Evolutionary conservation across 225 moss, liverwort and hornwort species (phyloP).

Genomic region (Bryum argenteum): DNA sequence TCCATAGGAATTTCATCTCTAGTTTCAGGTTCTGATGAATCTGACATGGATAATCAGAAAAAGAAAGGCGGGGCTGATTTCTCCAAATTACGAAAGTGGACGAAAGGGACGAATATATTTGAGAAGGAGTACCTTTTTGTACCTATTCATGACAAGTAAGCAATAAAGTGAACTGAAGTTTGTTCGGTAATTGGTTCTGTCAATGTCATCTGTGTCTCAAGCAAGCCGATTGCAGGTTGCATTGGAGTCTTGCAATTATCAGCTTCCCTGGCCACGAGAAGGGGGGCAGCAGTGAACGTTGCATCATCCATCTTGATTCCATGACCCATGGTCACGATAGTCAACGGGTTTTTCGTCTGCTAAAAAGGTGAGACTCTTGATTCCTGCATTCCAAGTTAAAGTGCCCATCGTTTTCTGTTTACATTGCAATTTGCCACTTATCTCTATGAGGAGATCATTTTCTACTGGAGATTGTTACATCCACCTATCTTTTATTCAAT

Average conservation of each 20-base stretch:
- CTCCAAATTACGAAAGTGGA: constrained; percentile 91
- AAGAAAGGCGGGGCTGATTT: constrained; percentile 68
- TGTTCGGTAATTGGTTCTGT: constrained; percentile 13
- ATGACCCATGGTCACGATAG: constrained; percentile 91
- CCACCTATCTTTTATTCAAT: not conserved
- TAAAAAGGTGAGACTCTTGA: constrained; percentile 55
- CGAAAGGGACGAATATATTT: constrained; percentile 87
- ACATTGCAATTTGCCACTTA: not conserved
- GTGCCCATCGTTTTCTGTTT: not conserved
- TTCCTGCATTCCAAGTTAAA: not conserved
- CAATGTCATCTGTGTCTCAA: constrained; percentile 25
- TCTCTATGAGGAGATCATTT: not conserved
- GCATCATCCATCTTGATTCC: constrained; percentile 91
- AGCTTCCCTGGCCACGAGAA: constrained; percentile 58
- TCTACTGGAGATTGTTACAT: not conserved
- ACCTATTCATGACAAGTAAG: constrained; percentile 97
- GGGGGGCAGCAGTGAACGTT: constrained; percentile 51
- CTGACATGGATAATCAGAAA: constrained; percentile 38
- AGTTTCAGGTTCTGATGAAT: constrained; percentile 24
- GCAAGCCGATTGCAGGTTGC: constrained; percentile 58
- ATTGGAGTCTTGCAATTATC: constrained; percentile 96
- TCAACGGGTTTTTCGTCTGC: constrained; percentile 64
- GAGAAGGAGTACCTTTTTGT: constrained; percentile 84
- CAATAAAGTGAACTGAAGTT: not conserved
- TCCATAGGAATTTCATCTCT: not conserved